phyloP scores from a whole-genome alignment of 768 basidiomycete species.

The Pleurotus djamor region DNA sequence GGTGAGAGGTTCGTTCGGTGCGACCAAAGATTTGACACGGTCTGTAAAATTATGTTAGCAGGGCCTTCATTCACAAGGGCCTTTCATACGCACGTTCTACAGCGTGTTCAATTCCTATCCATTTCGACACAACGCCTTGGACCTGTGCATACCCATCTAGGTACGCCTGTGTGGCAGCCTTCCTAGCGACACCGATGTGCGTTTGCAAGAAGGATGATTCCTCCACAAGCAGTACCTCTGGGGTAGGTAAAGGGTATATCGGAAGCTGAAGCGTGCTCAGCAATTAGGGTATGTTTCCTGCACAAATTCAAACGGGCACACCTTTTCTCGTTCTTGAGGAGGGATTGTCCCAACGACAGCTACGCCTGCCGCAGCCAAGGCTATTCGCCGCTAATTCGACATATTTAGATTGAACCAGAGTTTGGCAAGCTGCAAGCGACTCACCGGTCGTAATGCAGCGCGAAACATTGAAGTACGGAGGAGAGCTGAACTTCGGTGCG shows the following conservation, averaged over 20 bases:
- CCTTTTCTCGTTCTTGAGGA: slow-evolving; percentile 1
- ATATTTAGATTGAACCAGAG: too few relatives aligned
- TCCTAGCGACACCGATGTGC: slow-evolving; percentile 71
- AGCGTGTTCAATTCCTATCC: slow-evolving; percentile 84
- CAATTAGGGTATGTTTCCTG: not conserved
- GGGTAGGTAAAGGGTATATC: slow-evolving; percentile 69
- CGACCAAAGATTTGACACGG: slow-evolving; percentile 80
- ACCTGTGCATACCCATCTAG: slow-evolving; percentile 60
- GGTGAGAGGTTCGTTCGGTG: slow-evolving; percentile 78
- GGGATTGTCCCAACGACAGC: not conserved
- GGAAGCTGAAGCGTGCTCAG: slow-evolving; percentile 54
- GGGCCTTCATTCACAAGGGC: too few relatives aligned
- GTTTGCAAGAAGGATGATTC: slow-evolving; percentile 71
- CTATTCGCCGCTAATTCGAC: slow-evolving; percentile 4
- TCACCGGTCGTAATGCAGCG: too few relatives aligned
- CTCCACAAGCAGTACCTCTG: slow-evolving; percentile 71
- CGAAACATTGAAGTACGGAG: too few relatives aligned
- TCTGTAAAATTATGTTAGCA: too few relatives aligned
- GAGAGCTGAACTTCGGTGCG: too few relatives aligned
- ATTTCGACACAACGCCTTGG: slow-evolving; percentile 70
- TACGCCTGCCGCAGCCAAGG: not conserved
- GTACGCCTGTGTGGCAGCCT: slow-evolving; percentile 54
- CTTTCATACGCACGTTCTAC: slow-evolving; percentile 82
- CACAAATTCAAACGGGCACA: not conserved
- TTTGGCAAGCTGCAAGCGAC: too few relatives aligned